These are phyloP conservation scores for Harrya chromipes DNA, from an alignment of 768 basidiomycete genomes.

Conservation along the genomic window DNA sequence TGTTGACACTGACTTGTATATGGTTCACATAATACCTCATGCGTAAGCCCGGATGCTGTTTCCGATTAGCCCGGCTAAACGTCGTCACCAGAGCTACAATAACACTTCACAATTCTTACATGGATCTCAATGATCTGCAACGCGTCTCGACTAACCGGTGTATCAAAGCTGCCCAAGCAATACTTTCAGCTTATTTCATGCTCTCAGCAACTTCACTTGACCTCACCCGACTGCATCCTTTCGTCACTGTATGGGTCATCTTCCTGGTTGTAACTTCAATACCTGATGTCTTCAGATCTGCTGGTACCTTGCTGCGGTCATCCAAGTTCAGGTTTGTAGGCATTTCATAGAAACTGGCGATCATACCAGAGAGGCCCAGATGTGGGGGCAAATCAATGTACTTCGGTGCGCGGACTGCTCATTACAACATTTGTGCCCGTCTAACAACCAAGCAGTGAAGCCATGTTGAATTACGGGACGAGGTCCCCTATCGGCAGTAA, in stretches of 20 bases:
- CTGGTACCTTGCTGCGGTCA: conserved; percentile 88
- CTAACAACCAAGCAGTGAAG: conserved; percentile 48
- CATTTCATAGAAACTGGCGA: conserved; percentile 84
- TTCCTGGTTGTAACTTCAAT: conserved; percentile 5
- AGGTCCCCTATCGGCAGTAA: conserved; percentile 81
- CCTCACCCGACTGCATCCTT: conserved; percentile 75
- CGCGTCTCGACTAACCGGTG: conserved; percentile 69
- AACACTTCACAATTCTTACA: conserved; percentile 81
- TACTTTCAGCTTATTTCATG: conserved; percentile 71
- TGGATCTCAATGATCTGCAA: conserved; percentile 67
- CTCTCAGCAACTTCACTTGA: conserved; percentile 83
- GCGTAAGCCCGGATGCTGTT: conserved; percentile 50
- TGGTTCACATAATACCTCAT: conserved; percentile 84
- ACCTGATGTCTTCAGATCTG: conserved; percentile 55
- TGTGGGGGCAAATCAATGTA: conserved; percentile 87
- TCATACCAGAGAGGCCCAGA: conserved; percentile 64
- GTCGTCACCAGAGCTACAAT: conserved; percentile 65
- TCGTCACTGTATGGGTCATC: conserved; percentile 61
- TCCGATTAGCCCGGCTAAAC: conserved; percentile 6
- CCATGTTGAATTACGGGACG: conserved; percentile 78
- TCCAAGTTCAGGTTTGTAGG: conserved; percentile 83
- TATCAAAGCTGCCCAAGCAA: conserved; percentile 68
- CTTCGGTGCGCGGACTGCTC: conserved; percentile 50
- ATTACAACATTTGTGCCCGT: background rate
- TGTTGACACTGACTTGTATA: conserved; percentile 80